A percentile compares a stretch with the other conserved stretches of the same genome.
phyloP scores from a whole-genome alignment of 148 eudicot species.

The Chenopodium suecicum region DNA sequence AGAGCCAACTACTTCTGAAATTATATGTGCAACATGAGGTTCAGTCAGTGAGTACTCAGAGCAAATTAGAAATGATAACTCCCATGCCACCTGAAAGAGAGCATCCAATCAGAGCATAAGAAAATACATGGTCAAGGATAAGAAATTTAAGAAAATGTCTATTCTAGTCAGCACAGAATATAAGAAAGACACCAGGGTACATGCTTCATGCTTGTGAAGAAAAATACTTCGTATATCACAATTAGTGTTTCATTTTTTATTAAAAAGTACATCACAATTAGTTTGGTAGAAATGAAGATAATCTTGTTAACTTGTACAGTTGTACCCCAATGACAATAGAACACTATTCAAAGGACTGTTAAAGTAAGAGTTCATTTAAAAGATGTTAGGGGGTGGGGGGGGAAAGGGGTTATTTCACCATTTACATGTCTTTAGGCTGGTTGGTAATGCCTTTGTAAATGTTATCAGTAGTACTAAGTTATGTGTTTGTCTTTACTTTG shows the following conservation, averaged over 20 bases:
- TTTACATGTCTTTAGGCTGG: too few species aligned
- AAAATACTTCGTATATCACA: background rate
- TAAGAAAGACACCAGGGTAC: background rate
- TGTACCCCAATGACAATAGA: too few species aligned
- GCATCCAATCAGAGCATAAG: conserved; percentile 15
- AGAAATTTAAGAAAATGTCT: background rate
- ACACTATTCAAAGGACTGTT: too few species aligned
- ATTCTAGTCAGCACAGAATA: background rate
- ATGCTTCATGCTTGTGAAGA: conserved; percentile 15
- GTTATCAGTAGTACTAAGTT: too few species aligned
- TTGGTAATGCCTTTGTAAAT: too few species aligned
- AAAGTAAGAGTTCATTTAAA: too few species aligned
- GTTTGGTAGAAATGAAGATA: background rate
- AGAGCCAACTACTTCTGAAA: conserved; percentile 52
- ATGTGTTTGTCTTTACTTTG: background rate
- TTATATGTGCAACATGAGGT: conserved; percentile 63
- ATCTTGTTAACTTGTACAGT: too few species aligned
- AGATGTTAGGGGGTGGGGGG: too few species aligned
- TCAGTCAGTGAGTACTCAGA: conserved; percentile 68
- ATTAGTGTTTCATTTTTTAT: background rate
- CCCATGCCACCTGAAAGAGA: conserved; percentile 68
- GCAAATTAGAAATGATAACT: conserved; percentile 55
- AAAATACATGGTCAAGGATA: background rate
- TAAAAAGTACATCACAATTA: background rate
- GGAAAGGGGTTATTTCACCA: too few species aligned